Evolutionary conservation across 2,329 filamentous ascomycete genomes (phyloP), one percentile per base, ranked within the genome.

Genomic region (Pseudonectria foliicola): DNA sequence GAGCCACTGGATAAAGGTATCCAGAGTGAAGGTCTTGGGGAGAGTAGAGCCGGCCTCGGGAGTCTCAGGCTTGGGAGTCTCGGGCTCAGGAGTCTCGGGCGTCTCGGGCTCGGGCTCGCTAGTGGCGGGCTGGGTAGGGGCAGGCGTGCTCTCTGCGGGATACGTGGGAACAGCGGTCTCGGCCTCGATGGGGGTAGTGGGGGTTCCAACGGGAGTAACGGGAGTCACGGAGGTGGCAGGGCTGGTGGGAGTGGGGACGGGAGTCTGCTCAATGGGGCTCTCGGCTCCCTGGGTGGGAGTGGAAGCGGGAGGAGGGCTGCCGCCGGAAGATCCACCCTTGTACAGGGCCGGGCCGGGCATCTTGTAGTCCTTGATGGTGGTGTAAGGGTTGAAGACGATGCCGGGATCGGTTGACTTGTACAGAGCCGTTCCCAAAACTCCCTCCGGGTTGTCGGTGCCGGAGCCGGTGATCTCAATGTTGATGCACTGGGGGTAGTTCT

Each of bases 401-500:
- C 57, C 57, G 1, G 56, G 45, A 18, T 60, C 53, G 25, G 49
- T 42, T 16, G 46, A 26, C 14, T 46, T 53, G 45, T 58, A 51
- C 16, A 58, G 48, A 13, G 49, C 38, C 4, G 53, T 55, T 14
- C 48, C 57, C 16, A 57, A 47, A 25, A 56, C 52, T 6, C 57
- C 57, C 5, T 38, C 37, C 6, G 57, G 57, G 14, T 49, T 51
- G 3, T 61, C 53, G 21, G 52, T 49, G 11, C 62, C 60, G n/a
- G 55, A 55, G 4, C 66, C 67, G 28, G 56, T 62, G 29, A 72
- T 60, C 40, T 62, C 56, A 16, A 71, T 52, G 40, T 71, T 71
- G 40, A 70, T 55, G 48, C 70, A 73, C 52, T 70, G 65, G 7
- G 69, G 68, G 45, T 73, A 73, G 40, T 64, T 63, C 53, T 73